phyloP scores from a whole-genome alignment of 2,329 filamentous ascomycete species.

The Exophiala spinifera region DNA sequence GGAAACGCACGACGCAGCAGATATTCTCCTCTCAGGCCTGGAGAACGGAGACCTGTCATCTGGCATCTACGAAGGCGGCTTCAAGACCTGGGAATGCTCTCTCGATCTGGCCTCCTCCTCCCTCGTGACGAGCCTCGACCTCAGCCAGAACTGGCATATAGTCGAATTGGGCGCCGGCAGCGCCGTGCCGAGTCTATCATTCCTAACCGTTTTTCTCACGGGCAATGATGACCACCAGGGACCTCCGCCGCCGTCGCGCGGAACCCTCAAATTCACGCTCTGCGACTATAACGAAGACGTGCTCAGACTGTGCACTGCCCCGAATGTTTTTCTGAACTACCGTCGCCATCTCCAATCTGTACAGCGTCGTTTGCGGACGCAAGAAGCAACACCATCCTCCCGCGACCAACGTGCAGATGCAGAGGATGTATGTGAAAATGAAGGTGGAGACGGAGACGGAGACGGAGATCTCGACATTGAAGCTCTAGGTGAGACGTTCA shows the following conservation, averaged over 20 bases:
- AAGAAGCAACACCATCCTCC: too few relatives aligned
- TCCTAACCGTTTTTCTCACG: conserved; percentile 52
- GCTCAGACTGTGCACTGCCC: conserved; percentile 58
- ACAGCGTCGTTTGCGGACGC: too few relatives aligned
- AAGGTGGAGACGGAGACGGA: conserved; percentile 33
- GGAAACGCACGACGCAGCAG: conserved; percentile 30
- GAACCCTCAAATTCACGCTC: conserved; percentile 51
- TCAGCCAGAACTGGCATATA: conserved; percentile 40
- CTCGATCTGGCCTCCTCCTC: conserved; percentile 52
- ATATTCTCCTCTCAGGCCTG: conserved; percentile 47
- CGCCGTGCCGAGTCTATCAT: conserved; percentile 55
- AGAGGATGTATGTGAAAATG: conserved; percentile 6
- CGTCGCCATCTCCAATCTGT: neutral
- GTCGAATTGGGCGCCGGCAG: conserved; percentile 61
- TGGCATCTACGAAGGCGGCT: conserved; percentile 64
- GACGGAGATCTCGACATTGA: conserved; percentile 38
- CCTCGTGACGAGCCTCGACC: neutral
- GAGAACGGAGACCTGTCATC: conserved; percentile 53
- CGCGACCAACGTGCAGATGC: too few relatives aligned
- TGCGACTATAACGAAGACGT: conserved; percentile 62
- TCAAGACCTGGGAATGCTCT: conserved; percentile 67
- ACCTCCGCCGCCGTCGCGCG: conserved; percentile 8
- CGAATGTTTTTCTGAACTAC: conserved; percentile 59
- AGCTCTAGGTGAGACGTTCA: conserved; percentile 43
- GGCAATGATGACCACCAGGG: neutral